A percentile compares a stretch with the other conserved stretches of the same genome.
Conservation (phyloP, 2,329 filamentous ascomycete genomes). For the Penicillium glabrum region DNA sequence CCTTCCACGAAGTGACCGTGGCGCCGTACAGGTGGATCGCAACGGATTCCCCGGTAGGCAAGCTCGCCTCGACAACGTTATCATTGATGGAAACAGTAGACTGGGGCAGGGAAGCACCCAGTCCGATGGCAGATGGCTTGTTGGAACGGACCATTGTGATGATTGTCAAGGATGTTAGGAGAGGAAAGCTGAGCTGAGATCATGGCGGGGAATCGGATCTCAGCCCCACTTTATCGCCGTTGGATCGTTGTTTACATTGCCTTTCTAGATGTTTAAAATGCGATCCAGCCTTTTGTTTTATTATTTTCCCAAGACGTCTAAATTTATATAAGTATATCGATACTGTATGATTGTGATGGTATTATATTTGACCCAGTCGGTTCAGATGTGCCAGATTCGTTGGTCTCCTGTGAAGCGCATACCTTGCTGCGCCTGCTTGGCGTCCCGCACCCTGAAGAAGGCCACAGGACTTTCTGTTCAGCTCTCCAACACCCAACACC, state of each 20-base stretch:
- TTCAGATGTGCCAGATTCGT: no score
- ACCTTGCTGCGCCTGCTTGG: no score
- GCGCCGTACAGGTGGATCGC: conserved; percentile 87
- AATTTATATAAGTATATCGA: no score
- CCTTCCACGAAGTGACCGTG: conserved; percentile 91
- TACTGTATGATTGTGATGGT: no score
- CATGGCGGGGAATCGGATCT: conserved; percentile 14
- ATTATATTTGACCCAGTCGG: no score
- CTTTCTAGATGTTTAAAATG: no score
- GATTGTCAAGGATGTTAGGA: conserved; percentile 1
- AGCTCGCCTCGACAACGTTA: conserved; percentile 71
- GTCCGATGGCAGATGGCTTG: conserved; percentile 74
- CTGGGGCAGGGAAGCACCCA: conserved; percentile 71
- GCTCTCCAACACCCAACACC: no score
- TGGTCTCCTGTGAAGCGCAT: no score
- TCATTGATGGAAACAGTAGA: conserved; percentile 75
- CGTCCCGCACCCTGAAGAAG: no score
- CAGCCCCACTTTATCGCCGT: conserved; percentile 4
- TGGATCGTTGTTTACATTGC: neutral
- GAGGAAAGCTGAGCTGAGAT: conserved; percentile 2
- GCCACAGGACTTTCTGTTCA: no score
- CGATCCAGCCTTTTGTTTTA: no score
- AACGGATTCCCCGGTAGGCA: conserved; percentile 84
- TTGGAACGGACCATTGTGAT: conserved; percentile 72
- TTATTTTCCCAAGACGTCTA: no score